A percentile compares a stretch with the other conserved stretches of the same genome.
Conservation (phyloP, 257 asterid genomes). For the Penstemon barbatus region DNA sequence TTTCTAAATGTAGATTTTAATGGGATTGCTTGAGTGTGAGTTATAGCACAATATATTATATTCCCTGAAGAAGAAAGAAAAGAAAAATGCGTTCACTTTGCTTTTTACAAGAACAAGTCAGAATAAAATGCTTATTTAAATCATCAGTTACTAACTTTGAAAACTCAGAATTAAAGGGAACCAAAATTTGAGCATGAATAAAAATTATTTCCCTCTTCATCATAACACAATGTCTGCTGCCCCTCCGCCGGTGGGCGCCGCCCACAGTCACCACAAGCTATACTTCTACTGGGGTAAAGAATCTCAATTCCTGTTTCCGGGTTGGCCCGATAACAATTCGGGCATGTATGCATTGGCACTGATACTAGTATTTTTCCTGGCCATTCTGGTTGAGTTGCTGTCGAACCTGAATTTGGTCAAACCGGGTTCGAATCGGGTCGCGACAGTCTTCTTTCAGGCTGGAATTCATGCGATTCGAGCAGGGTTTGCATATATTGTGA, state of each 20-base stretch:
- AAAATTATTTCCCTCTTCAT: constrained; percentile 28
- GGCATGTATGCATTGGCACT: constrained; percentile 70
- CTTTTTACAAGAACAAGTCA: constrained; percentile 40
- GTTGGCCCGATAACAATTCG: constrained; percentile 52
- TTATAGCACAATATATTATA: constrained; percentile 26
- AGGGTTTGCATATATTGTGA: constrained; percentile 72
- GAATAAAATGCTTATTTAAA: constrained; percentile 41
- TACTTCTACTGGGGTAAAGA: constrained; percentile 52
- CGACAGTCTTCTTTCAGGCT: constrained; percentile 46
- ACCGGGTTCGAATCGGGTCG: constrained; percentile 56
- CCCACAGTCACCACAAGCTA: constrained; percentile 35
- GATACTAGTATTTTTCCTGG: constrained; percentile 53
- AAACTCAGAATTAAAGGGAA: neutral
- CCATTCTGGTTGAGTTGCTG: constrained; percentile 56
- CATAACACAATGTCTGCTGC: constrained; percentile 32
- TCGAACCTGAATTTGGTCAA: constrained; percentile 50
- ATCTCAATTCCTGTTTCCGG: constrained; percentile 43
- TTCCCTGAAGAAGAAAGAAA: constrained; percentile 26
- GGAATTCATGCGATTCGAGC: constrained; percentile 66
- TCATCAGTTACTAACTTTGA: neutral
- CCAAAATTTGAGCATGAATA: constrained; percentile 26
- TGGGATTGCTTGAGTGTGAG: constrained; percentile 40
- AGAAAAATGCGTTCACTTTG: constrained; percentile 13
- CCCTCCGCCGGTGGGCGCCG: constrained; percentile 28
- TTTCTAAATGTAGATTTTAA: neutral